phyloP scores from a whole-genome alignment of 139 green algal species.

The Ettlia oleoabundans region DNA sequence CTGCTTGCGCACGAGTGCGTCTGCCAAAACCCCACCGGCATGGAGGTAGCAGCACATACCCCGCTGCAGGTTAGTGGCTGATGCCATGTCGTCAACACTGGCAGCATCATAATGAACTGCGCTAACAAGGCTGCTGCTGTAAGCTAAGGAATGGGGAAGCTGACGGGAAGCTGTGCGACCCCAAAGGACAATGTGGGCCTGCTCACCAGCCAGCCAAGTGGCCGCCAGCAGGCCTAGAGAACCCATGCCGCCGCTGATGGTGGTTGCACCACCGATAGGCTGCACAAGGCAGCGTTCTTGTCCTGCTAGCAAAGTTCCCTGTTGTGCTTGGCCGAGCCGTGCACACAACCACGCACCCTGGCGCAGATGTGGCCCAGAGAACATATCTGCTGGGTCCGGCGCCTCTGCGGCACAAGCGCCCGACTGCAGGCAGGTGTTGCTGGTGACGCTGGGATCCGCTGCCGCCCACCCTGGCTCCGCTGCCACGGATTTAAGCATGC shows the following conservation, averaged over 20 bases:
- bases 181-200: slow-evolving; percentile 19
- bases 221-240: slow-evolving; percentile 62
- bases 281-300: no score
- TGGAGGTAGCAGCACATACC: slow-evolving; percentile 32
- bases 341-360: slow-evolving; percentile 30
- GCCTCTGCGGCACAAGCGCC: neutral
- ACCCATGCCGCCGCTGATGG: slow-evolving; percentile 57
- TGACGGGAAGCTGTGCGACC: neutral
- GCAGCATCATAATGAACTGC: slow-evolving; percentile 37
- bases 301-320: no score
- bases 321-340: no score
- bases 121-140: neutral
- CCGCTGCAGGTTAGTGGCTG: neutral
- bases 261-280: no score
- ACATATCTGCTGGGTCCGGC: neutral
- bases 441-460: neutral
- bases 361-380: neutral
- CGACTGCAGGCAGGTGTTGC: neutral
- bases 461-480: neutral
- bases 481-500: neutral
- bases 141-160: neutral
- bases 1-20: slow-evolving; percentile 70
- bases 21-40: slow-evolving; percentile 75
- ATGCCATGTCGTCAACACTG: slow-evolving; percentile 19
- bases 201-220: slow-evolving; percentile 56